phyloP scores from a whole-genome alignment of 495 filamentous ascomycete genomes.

The Aspergillus heteromorphus region DNA sequence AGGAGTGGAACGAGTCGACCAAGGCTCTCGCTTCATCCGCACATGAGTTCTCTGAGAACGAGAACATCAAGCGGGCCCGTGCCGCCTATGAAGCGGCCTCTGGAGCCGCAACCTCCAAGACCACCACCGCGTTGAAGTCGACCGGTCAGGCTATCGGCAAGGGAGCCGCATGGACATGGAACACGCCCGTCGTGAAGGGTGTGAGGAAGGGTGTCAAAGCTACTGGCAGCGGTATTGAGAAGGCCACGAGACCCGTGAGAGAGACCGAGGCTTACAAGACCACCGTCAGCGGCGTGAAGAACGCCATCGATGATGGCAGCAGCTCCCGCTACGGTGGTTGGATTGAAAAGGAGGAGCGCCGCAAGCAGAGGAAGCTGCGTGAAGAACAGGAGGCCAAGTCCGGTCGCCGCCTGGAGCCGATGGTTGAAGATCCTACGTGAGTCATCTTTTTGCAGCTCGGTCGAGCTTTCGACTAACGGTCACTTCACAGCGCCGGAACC shows the following conservation, averaged over 20 bases:
- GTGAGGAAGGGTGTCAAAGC: slow-evolving; percentile 79
- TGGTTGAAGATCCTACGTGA: slow-evolving; percentile 83
- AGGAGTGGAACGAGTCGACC: slow-evolving; percentile 98
- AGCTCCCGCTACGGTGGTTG: slow-evolving; percentile 94
- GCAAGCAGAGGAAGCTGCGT: slow-evolving; percentile 64
- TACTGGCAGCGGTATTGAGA: slow-evolving; percentile 82
- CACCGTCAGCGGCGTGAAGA: slow-evolving; percentile 67
- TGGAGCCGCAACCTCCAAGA: slow-evolving; percentile 65
- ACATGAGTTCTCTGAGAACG: slow-evolving; percentile 88
- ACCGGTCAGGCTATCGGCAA: slow-evolving; percentile 84
- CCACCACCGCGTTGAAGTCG: slow-evolving; percentile 71
- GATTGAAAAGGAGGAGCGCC: slow-evolving; percentile 90
- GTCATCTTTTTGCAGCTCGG: slow-evolving; percentile 21
- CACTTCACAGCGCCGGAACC: slow-evolving; percentile 68
- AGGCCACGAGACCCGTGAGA: slow-evolving; percentile 86
- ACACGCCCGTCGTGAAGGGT: slow-evolving; percentile 86
- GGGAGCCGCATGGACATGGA: slow-evolving; percentile 93
- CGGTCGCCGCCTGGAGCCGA: slow-evolving; percentile 44
- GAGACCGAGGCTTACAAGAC: slow-evolving; percentile 90
- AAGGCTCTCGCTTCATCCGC: slow-evolving; percentile 86
- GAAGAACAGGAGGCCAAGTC: slow-evolving; percentile 58
- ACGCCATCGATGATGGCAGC: slow-evolving; percentile 94
- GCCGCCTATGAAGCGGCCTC: slow-evolving; percentile 81
- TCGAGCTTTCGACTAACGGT: slow-evolving; percentile 18
- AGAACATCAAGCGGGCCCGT: slow-evolving; percentile 79